These are phyloP conservation scores for Fusarium anguioides DNA, from an alignment of 2,329 filamentous ascomycete genomes.

Conservation along the genomic window DNA sequence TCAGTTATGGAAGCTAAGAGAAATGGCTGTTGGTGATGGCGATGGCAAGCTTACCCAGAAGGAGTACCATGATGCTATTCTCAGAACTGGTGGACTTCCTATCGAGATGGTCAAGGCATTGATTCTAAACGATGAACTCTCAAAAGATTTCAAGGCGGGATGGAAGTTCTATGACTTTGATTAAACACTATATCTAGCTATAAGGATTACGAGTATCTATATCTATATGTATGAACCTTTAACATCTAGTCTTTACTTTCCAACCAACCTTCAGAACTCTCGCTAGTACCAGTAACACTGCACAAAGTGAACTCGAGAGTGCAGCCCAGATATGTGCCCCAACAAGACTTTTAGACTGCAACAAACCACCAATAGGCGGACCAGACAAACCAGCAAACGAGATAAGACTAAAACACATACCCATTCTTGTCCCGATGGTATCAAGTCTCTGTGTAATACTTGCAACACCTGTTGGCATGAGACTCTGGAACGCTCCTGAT, in stretches of 20 bases:
- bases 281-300: conserved; percentile 27
- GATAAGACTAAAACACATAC: conserved; percentile 55
- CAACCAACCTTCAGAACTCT: conserved; percentile 36
- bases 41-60: conserved; percentile 18
- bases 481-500: conserved; percentile 53
- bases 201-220: background rate
- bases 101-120: conserved; percentile 37
- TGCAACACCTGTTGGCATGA: conserved; percentile 54
- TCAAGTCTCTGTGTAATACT: conserved; percentile 54
- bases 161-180: conserved; percentile 38
- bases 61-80: conserved; percentile 31
- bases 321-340: conserved; percentile 52
- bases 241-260: conserved; percentile 35
- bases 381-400: conserved; percentile 54
- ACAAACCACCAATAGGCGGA: conserved; percentile 52
- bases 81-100: conserved; percentile 23
- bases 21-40: conserved; percentile 20
- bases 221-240: background rate
- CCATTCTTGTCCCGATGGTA: conserved; percentile 54
- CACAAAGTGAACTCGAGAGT: conserved; percentile 44
- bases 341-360: conserved; percentile 39
- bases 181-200: background rate
- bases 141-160: conserved; percentile 16
- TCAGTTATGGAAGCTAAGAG: conserved; percentile 28
- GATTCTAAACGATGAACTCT: conserved; percentile 14